Percentiles rank a stretch among this genome's conserved stretches.
phyloP scores from a whole-genome alignment of 345 rosid species.

The Citrus cavaleriei region DNA sequence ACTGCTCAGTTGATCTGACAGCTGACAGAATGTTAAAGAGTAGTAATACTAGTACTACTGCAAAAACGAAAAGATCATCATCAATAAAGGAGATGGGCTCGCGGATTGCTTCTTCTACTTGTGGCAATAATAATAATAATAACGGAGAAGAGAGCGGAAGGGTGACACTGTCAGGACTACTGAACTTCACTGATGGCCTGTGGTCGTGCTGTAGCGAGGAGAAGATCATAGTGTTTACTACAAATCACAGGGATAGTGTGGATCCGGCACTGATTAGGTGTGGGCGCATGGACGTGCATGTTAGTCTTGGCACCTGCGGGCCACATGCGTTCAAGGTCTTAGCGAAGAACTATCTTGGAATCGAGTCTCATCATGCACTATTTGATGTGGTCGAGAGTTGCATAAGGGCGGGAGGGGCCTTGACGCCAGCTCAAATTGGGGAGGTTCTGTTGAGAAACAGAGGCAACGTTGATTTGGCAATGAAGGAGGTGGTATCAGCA shows the following conservation, averaged over 20 bases:
- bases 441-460: slow-evolving; percentile 40
- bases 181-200: slow-evolving; percentile 43
- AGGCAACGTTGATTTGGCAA: slow-evolving; percentile 34
- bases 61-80: slow-evolving; percentile 10
- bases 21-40: slow-evolving; percentile 31
- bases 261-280: slow-evolving; percentile 44
- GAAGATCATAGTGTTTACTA: slow-evolving; percentile 41
- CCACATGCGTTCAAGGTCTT: slow-evolving; percentile 37
- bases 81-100: neutral
- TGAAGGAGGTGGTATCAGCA: slow-evolving; percentile 37
- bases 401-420: slow-evolving; percentile 37
- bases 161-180: slow-evolving; percentile 41
- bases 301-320: slow-evolving; percentile 39
- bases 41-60: neutral
- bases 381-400: slow-evolving; percentile 39
- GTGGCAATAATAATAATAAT: no score
- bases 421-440: slow-evolving; percentile 46
- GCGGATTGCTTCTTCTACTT: neutral
- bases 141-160: slow-evolving; percentile 26
- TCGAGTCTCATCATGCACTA: slow-evolving; percentile 34
- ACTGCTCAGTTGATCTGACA: slow-evolving; percentile 39
- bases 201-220: slow-evolving; percentile 54
- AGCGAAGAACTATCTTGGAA: slow-evolving; percentile 34
- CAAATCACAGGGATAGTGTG: slow-evolving; percentile 40
- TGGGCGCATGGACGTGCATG: slow-evolving; percentile 51